These are phyloP conservation scores for Cryptosporidium canis DNA, from an alignment of 169 alveolate genomes.

Conservation along the genomic window DNA sequence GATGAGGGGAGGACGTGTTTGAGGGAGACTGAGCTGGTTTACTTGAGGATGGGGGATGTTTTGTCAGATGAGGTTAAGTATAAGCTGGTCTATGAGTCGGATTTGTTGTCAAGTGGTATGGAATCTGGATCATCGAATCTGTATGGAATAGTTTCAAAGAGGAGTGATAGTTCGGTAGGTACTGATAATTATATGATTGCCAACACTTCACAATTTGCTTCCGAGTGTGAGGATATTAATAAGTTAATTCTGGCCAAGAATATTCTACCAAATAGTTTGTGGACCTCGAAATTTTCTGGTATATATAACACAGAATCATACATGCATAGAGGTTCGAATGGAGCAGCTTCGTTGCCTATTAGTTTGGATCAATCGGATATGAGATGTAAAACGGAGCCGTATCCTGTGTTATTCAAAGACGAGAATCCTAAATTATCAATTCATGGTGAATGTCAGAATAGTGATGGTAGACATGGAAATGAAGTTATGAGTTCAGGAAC, in stretches of 20 bases:
- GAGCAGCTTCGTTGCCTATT: background rate
- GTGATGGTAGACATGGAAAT: background rate
- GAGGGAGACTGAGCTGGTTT: background rate
- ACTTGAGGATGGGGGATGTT: background rate
- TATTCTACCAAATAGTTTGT: conserved; percentile 15
- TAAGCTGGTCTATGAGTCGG: conserved; percentile 16
- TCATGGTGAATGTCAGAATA: background rate
- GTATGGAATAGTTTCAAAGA: conserved; percentile 14
- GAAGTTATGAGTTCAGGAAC: background rate
- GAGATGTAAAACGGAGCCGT: conserved; percentile 72
- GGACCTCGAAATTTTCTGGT: conserved; percentile 36
- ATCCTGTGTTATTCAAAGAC: conserved; percentile 41
- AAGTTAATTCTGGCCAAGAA: background rate
- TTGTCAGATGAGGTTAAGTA: background rate
- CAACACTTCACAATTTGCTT: background rate
- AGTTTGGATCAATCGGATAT: background rate
- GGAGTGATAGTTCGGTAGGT: background rate
- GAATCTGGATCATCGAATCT: background rate
- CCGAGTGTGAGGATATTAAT: conserved; percentile 53
- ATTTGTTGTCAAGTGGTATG: background rate
- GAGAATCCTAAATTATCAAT: background rate
- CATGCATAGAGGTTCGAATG: background rate
- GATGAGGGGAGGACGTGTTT: background rate
- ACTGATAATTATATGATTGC: background rate
- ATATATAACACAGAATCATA: background rate